phyloP scores from a whole-genome alignment of 306 rosid species.

The Vicia faba region DNA sequence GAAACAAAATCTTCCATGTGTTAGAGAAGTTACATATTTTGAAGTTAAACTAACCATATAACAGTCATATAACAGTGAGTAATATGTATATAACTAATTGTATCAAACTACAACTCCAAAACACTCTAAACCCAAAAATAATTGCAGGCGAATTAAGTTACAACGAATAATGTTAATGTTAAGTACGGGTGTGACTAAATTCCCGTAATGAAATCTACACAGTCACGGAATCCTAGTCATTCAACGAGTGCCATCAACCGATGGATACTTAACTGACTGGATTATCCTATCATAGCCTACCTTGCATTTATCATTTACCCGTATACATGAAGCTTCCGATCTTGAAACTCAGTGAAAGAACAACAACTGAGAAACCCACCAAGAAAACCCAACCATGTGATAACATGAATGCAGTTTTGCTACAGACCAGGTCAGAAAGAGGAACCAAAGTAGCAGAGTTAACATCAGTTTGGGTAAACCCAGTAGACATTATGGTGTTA shows the following conservation, averaged over 20 bases:
- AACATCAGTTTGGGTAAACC: slow-evolving; percentile 39
- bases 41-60: no score
- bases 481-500: slow-evolving; percentile 46
- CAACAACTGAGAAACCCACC: slow-evolving; percentile 62
- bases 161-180: slow-evolving; percentile 25
- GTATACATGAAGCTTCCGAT: slow-evolving; percentile 63
- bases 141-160: slow-evolving; percentile 22
- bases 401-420: slow-evolving; percentile 63
- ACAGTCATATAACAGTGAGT: not conserved
- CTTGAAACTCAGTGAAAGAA: slow-evolving; percentile 71
- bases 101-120: slow-evolving; percentile 1
- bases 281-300: slow-evolving; percentile 25
- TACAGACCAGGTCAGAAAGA: slow-evolving; percentile 40
- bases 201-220: slow-evolving; percentile 36
- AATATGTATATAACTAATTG: slow-evolving; percentile 13
- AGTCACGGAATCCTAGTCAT: slow-evolving; percentile 35
- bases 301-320: slow-evolving; percentile 38
- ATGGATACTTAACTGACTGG: slow-evolving; percentile 22
- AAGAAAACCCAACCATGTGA: slow-evolving; percentile 69
- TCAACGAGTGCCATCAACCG: slow-evolving; percentile 18
- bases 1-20: not conserved
- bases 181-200: slow-evolving; percentile 40
- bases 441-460: slow-evolving; percentile 48
- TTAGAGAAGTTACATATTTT: no score
- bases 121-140: not conserved